Conservation (phyloP, 345 rosid genomes). For the Murraya koenigii region DNA sequence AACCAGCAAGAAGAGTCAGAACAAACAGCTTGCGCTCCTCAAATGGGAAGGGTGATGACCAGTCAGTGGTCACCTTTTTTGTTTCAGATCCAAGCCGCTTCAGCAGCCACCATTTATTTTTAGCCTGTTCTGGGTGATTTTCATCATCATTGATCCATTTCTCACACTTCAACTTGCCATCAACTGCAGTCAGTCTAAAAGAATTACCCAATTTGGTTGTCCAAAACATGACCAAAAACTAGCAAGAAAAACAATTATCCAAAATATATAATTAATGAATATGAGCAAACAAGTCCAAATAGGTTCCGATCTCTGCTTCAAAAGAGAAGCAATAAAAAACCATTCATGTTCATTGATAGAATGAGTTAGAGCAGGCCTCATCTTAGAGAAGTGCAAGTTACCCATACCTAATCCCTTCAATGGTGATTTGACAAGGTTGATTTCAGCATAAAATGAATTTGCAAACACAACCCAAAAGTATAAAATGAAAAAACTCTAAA, state of each 20-base stretch:
- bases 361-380: not conserved
- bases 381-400: not conserved
- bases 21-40: conserved; percentile 75
- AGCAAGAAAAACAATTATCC: not conserved
- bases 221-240: not conserved
- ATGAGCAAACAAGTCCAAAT: not conserved
- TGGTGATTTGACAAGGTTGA: not conserved
- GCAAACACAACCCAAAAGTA: no score
- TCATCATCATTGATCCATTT: conserved; percentile 91
- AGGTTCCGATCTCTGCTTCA: not conserved
- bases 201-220: conserved; percentile 11
- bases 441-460: not conserved
- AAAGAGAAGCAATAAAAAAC: not conserved
- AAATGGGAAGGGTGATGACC: conserved; percentile 96
- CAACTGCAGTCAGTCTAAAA: conserved; percentile 56
- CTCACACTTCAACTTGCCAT: conserved; percentile 85
- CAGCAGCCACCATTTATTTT: conserved; percentile 82
- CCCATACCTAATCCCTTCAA: not conserved
- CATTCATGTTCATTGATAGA: not conserved
- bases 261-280: not conserved
- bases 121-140: conserved; percentile 55
- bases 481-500: no score
- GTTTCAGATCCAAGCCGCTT: conserved; percentile 67
- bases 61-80: conserved; percentile 66
- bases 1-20: conserved; percentile 82